Evolutionary conservation across 2,329 filamentous ascomycete genomes (phyloP), one percentile per base, ranked within the genome.

Genomic region (Rhynchosporium secalis): DNA sequence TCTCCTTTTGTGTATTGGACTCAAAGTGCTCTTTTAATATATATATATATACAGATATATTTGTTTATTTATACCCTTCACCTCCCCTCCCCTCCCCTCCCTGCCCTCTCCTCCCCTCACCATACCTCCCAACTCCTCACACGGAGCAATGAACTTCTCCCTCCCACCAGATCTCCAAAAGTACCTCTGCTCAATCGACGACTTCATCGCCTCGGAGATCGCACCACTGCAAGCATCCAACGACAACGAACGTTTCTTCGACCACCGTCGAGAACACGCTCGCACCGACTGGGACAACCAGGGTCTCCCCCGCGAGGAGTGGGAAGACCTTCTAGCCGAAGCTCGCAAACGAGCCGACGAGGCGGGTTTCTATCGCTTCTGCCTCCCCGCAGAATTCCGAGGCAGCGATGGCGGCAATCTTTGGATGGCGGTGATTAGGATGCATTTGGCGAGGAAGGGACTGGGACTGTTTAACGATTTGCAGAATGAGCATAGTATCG

Each of bases 181-280:
- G 6, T 82, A 83, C 69, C 73, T 86, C 36, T 62, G 71, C 33
- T 72, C 75, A n/a, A 75, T 87, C 12, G 83, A 86, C 73, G 69
- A 70, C n/a, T 86, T 86, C 74, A 86, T 87, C 66, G 75, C 79
- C 2, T 70, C 72, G 13, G 78, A 79, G 55, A 86, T 86, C 66
- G 73, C 75, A 0, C 83, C 83, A 1, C 75, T 86, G 1, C 83
- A 87, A 71, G 73, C 82, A 2, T 81, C 86, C 68, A 74, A 83
- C 69, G 83, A 86, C 72, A 87, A 87, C 70, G 77, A 84, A 60
- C 81, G 84, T 62, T 88, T 88, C 79, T 87, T 88, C 74, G 84
- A 87, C 72, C 82, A 88, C 72, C 80, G 85, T 20, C 82, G 85
- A 65, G 85, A 88, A 68, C 79, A 86, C 69, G 76, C 83, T 6